Evolutionary conservation across 352 stramenopile genomes (phyloP).

Genomic region (Phytophthora crassamura): DNA sequence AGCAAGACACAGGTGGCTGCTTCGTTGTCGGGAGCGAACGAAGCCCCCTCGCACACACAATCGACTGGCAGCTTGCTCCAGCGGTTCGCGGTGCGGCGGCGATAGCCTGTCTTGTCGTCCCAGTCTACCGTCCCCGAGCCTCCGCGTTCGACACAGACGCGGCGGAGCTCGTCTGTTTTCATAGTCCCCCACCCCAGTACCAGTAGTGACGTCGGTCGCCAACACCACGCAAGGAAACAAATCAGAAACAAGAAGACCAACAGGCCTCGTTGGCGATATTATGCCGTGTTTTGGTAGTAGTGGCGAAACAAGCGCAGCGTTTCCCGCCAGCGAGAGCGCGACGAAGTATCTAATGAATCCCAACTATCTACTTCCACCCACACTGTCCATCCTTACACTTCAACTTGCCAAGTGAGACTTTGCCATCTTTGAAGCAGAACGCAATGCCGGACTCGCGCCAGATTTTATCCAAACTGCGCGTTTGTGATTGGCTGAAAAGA

Average conservation of each 20-base stretch:
- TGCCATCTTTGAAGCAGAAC: background rate
- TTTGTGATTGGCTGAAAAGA: constrained; percentile 23
- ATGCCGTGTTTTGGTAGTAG: constrained; percentile 29
- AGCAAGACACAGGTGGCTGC: constrained; percentile 21
- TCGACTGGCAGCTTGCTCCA: constrained; percentile 41
- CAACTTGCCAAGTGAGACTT: background rate
- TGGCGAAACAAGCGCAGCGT: constrained; percentile 26
- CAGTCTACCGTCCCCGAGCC: constrained; percentile 14
- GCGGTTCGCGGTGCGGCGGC: constrained; percentile 38
- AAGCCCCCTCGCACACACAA: constrained; percentile 35
- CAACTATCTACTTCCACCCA: constrained; percentile 23
- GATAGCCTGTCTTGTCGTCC: constrained; percentile 31
- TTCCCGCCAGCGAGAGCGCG: constrained; percentile 20
- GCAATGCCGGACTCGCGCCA: background rate
- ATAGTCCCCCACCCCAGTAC: constrained; percentile 38
- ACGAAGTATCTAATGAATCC: constrained; percentile 33
- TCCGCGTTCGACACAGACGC: constrained; percentile 30
- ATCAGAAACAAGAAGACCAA: constrained; percentile 20
- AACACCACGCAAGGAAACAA: constrained; percentile 9
- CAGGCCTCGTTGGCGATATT: constrained; percentile 26
- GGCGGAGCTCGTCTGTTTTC: constrained; percentile 33
- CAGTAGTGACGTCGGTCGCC: constrained; percentile 37
- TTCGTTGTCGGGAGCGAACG: constrained; percentile 37
- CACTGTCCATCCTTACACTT: background rate
- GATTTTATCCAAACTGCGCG: background rate